Evolutionary conservation across 352 stramenopile genomes (phyloP), one percentile per base, ranked within the genome.

Genomic region (Thalassiosira exigua): DNA sequence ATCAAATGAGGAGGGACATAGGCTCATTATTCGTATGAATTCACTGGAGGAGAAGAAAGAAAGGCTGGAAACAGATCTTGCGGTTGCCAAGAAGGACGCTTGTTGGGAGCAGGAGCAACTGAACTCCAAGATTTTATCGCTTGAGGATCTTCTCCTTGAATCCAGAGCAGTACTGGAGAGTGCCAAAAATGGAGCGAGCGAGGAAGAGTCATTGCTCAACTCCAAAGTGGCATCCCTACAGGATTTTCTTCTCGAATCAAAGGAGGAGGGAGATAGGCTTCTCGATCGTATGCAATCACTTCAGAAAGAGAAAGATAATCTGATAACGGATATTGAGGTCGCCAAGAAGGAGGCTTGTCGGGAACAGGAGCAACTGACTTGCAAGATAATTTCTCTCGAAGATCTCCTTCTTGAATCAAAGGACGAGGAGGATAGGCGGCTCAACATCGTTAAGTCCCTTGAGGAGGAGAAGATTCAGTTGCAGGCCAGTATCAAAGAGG

Each of bases 231-330:
- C 7, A 44, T 14, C 36, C 36, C 36, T 44, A 7, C 7, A 44
- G 14, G 36, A 14, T 14, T 14, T 14, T 44, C 14, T 44, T 7
- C 7, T 44, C 36, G 14, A 14, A 14, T 44, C 36, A 44, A 44
- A 44, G 36, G 7, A 44, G 36, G 52, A 60, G 52, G 52, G 33
- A 32, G 52, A 2, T 60, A 60, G 52, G 52, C 14, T 30, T 12
- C 14, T n/a, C 52, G 19, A 4, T 60, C 4, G 5, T 4, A 60
- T 60, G 21, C n/a, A n/a, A n/a, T n/a, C n/a, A n/a, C n/a, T n/a
- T n/a, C n/a, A n/a, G n/a, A n/a, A n/a, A n/a, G n/a, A n/a, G n/a
- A n/a, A n/a, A n/a, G n/a, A n/a, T n/a, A n/a, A n/a, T n/a, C n/a
- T n/a, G n/a, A 7, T 14, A 44, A 14, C 7, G 36, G 7, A 14